Conservation (phyloP, 768 basidiomycete species). For the Pleurotus giganteus region DNA sequence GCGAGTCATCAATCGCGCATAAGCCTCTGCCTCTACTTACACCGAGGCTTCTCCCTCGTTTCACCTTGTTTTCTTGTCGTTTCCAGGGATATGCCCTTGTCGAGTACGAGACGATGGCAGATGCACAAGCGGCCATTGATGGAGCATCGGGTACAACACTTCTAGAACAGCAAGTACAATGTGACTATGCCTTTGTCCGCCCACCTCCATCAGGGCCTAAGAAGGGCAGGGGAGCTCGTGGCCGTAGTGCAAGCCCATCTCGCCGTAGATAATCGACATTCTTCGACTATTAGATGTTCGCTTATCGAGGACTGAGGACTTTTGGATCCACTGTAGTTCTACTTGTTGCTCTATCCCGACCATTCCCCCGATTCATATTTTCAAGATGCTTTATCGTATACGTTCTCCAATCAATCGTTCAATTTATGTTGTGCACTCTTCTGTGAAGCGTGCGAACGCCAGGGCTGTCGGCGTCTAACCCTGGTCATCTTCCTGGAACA, state of each 20-base stretch:
- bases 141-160: constrained; percentile 80
- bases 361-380: background rate
- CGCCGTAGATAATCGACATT: constrained; percentile 44
- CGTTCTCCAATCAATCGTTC: background rate
- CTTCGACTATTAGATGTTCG: background rate
- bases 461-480: background rate
- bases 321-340: background rate
- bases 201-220: constrained; percentile 84
- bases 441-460: background rate
- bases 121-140: constrained; percentile 93
- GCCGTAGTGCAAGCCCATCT: constrained; percentile 81
- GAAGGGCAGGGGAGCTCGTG: constrained; percentile 66
- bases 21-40: constrained; percentile 5
- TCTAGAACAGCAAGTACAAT: constrained; percentile 83
- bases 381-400: background rate
- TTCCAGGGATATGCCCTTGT: constrained; percentile 95
- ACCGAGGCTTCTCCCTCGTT: background rate
- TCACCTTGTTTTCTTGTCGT: constrained; percentile 8
- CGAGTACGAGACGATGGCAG: constrained; percentile 94
- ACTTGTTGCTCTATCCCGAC: background rate
- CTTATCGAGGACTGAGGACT: background rate
- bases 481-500: background rate
- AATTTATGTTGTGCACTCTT: background rate
- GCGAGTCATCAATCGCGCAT: constrained; percentile 26
- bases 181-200: constrained; percentile 91